These are phyloP conservation scores for Tricholoma saponaceum DNA, from an alignment of 768 basidiomycete species.

Conservation along the genomic window DNA sequence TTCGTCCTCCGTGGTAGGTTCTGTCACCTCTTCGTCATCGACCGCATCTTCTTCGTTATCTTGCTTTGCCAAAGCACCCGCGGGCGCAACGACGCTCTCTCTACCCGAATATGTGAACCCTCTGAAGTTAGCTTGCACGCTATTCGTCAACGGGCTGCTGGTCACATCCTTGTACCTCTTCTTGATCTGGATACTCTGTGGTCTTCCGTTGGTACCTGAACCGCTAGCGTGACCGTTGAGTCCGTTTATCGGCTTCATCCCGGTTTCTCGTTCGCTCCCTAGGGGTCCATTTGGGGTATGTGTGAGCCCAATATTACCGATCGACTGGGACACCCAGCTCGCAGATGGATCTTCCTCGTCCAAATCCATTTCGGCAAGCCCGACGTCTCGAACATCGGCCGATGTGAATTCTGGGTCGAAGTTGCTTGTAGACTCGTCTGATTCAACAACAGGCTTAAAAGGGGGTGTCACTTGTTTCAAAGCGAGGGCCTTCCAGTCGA, in stretches of 20 bases:
- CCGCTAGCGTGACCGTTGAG: slow-evolving; percentile 15
- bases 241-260: slow-evolving; percentile 13
- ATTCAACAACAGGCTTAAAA: slow-evolving; percentile 97
- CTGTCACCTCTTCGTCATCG: slow-evolving; percentile 46
- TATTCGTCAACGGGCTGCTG: slow-evolving; percentile 78
- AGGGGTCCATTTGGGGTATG: slow-evolving; percentile 79
- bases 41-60: slow-evolving; percentile 53
- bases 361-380: slow-evolving; percentile 47
- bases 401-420: slow-evolving; percentile 98
- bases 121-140: slow-evolving; percentile 94
- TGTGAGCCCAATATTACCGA: slow-evolving; percentile 30
- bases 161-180: slow-evolving; percentile 40
- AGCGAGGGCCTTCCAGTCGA: slow-evolving; percentile 89
- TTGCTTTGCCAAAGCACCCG: slow-evolving; percentile 35
- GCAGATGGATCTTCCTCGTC: slow-evolving; percentile 69
- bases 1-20: slow-evolving; percentile 70
- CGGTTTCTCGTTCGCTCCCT: slow-evolving; percentile 48
- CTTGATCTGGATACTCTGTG: slow-evolving; percentile 52
- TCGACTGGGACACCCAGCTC: slow-evolving; percentile 56
- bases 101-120: slow-evolving; percentile 89
- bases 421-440: slow-evolving; percentile 96
- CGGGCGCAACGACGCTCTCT: slow-evolving; percentile 54
- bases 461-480: slow-evolving; percentile 92
- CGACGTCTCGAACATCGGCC: slow-evolving; percentile 79
- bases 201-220: slow-evolving; percentile 9